phyloP scores from a whole-genome alignment of 495 filamentous ascomycete genomes.

The Penicillium mononematosum region DNA sequence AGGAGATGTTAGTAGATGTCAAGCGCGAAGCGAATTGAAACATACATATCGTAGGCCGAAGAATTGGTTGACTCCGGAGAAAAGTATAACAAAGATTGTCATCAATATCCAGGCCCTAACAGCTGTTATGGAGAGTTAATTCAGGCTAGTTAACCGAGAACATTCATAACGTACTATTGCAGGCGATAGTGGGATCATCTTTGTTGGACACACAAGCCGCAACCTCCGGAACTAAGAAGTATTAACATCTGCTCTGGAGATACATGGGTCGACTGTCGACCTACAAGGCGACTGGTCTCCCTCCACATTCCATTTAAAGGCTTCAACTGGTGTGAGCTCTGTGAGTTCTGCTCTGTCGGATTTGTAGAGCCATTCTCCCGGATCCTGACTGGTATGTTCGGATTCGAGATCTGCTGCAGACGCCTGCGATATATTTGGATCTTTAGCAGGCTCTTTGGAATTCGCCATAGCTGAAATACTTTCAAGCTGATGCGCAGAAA shows the following conservation, averaged over 20 bases:
- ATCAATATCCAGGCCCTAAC: slow-evolving; percentile 29
- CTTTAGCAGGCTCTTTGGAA: slow-evolving; percentile 2
- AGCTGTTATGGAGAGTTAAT: slow-evolving; percentile 15
- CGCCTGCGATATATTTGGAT: slow-evolving; percentile 2
- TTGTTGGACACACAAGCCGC: slow-evolving; percentile 32
- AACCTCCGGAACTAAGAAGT: slow-evolving; percentile 27
- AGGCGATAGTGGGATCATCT: slow-evolving; percentile 26
- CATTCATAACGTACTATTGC: slow-evolving; percentile 21
- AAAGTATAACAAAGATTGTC: slow-evolving; percentile 29
- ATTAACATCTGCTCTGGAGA: neutral
- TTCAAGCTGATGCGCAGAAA: neutral
- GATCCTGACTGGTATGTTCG: slow-evolving; percentile 8
- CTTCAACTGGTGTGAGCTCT: slow-evolving; percentile 28
- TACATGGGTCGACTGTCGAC: slow-evolving; percentile 8
- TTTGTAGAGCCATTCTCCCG: slow-evolving; percentile 4
- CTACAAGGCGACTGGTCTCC: slow-evolving; percentile 31
- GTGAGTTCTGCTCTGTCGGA: slow-evolving; percentile 10
- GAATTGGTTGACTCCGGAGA: slow-evolving; percentile 30
- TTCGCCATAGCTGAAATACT: slow-evolving; percentile 6
- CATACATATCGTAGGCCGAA: slow-evolving; percentile 33
- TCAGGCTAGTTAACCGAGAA: neutral
- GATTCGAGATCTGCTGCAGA: slow-evolving; percentile 10
- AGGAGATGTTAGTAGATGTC: slow-evolving; percentile 38
- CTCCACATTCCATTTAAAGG: slow-evolving; percentile 30
- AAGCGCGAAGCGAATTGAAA: neutral